Evolutionary conservation across 345 rosid genomes (phyloP).

Genomic region (Alliaria petiolata): DNA sequence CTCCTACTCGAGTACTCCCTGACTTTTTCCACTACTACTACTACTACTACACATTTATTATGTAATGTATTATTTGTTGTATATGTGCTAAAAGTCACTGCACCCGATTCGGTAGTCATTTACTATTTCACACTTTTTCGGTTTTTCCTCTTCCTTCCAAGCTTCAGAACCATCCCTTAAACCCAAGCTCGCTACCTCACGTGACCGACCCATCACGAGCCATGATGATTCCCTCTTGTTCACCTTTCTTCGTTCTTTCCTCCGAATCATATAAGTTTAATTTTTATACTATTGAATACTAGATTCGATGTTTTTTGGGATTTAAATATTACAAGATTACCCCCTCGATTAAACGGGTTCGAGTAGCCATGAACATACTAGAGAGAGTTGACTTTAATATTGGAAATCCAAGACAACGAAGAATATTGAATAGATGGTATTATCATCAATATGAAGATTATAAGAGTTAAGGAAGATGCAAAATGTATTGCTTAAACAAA

Average conservation of each 20-base stretch:
- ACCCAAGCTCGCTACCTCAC: constrained; percentile 22
- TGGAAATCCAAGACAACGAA: background rate
- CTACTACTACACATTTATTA: background rate
- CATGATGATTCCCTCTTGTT: constrained; percentile 17
- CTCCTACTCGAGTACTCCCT: constrained; percentile 29
- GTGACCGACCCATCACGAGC: constrained; percentile 29
- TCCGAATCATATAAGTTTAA: background rate
- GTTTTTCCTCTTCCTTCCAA: constrained; percentile 7
- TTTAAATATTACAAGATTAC: background rate
- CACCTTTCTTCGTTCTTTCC: background rate
- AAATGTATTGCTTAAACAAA: background rate
- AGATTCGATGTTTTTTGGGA: no score
- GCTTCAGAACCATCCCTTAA: constrained; percentile 19
- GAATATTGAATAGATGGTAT: background rate
- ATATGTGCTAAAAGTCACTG: constrained; percentile 24
- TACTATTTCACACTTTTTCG: constrained; percentile 23
- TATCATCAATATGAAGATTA: background rate
- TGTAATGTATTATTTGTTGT: background rate
- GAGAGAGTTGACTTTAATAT: background rate
- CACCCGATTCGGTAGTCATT: constrained; percentile 28
- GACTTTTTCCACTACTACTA: constrained; percentile 30
- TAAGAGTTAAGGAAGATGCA: background rate
- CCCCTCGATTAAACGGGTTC: background rate
- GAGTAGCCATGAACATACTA: background rate
- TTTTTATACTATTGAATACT: background rate